Conservation (phyloP, 768 basidiomycete species). For the Mycena pura region DNA sequence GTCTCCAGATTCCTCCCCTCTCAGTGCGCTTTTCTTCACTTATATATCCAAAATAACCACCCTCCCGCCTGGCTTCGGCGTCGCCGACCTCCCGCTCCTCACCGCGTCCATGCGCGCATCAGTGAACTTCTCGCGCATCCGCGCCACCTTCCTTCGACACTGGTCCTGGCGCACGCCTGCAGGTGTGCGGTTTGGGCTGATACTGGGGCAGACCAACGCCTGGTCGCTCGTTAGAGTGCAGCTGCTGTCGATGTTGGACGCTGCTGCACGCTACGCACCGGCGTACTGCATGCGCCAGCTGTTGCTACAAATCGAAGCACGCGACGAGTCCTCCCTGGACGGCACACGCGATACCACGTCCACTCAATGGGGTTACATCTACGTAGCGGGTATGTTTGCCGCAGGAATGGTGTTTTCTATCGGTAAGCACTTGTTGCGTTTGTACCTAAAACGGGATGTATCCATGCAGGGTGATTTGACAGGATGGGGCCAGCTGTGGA, state of each 20-base stretch:
- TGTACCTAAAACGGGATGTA: no score
- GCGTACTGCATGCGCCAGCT: conserved; percentile 5
- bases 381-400: conserved; percentile 4
- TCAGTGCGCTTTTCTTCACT: conserved; percentile 2
- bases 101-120: conserved; percentile 1
- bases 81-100: conserved; percentile 11
- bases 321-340: no score
- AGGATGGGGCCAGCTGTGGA: conserved; percentile 55
- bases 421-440: no score
- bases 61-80: conserved; percentile 6
- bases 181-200: conserved; percentile 8
- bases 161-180: neutral
- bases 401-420: neutral
- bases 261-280: neutral
- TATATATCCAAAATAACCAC: conserved; percentile 2
- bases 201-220: neutral
- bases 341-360: neutral
- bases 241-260: neutral
- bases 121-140: conserved; percentile 5
- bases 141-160: neutral
- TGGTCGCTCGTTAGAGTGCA: neutral
- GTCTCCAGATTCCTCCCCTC: conserved; percentile 9
- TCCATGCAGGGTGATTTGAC: neutral
- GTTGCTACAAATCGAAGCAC: neutral
- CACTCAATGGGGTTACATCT: neutral